Percentiles rank a stretch among this genome's conserved stretches.
Evolutionary conservation across 129 eudicot species (phyloP).

Genomic region (Arctium minus): DNA sequence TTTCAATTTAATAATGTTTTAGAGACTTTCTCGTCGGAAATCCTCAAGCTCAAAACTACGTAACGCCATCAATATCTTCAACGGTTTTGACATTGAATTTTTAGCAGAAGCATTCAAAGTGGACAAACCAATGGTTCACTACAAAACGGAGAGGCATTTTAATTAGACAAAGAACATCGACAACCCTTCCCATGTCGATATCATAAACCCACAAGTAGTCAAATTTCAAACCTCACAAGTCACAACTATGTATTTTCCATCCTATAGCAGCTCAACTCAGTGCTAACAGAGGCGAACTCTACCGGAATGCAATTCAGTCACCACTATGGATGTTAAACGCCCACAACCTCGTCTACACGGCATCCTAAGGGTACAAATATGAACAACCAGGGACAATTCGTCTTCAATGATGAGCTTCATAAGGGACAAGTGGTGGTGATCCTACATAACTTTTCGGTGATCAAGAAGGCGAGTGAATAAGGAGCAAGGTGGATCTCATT

Average conservation of each 20-base stretch:
- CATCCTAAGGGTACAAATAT: not conserved
- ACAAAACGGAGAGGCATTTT: too few relatives aligned
- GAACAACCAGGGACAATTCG: not conserved
- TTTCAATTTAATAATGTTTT: too few relatives aligned
- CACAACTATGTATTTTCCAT: slow-evolving; percentile 44
- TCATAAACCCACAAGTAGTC: slow-evolving; percentile 37
- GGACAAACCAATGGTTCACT: too few relatives aligned
- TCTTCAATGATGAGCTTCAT: not conserved
- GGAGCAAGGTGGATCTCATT: slow-evolving; percentile 39
- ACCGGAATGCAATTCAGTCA: slow-evolving; percentile 44
- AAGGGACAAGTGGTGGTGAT: not conserved
- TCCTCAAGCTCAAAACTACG: too few relatives aligned
- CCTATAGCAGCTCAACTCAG: slow-evolving; percentile 33
- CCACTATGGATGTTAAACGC: slow-evolving; percentile 50
- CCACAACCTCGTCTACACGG: slow-evolving; percentile 38
- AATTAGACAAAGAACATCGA: slow-evolving; percentile 23
- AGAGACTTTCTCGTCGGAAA: too few relatives aligned
- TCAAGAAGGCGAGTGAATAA: not conserved
- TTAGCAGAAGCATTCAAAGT: slow-evolving; percentile 43
- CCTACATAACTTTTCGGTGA: not conserved
- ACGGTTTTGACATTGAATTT: slow-evolving; percentile 21
- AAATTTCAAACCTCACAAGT: slow-evolving; percentile 25
- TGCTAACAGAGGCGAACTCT: slow-evolving; percentile 41
- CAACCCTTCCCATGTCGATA: slow-evolving; percentile 35
- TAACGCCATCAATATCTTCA: slow-evolving; percentile 33